Percentiles rank a stretch among this genome's conserved stretches.
Evolutionary conservation across 139 green algal genomes (phyloP).

Genomic region (Chlorella sp.): DNA sequence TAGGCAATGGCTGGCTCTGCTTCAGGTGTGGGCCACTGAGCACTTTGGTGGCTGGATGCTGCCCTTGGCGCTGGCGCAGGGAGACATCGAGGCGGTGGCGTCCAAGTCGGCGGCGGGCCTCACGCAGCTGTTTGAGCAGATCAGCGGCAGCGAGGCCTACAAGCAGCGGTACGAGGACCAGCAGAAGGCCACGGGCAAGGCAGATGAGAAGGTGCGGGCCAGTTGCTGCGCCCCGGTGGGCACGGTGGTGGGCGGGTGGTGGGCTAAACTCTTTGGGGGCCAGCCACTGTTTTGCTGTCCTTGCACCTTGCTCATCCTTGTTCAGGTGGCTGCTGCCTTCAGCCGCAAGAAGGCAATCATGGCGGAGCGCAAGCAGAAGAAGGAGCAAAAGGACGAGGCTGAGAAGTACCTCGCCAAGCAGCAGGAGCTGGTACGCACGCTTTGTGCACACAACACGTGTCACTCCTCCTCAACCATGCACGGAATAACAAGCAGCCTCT

Average conservation of each 20-base stretch:
- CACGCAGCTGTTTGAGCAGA: conserved; percentile 81
- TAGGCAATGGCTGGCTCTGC: too few species aligned
- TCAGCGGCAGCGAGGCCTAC: conserved; percentile 17
- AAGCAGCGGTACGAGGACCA: conserved; percentile 66
- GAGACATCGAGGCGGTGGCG: conserved; percentile 95
- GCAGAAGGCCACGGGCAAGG: conserved; percentile 27
- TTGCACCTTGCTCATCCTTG: neutral
- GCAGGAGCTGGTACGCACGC: conserved; percentile 66
- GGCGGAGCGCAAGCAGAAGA: conserved; percentile 83
- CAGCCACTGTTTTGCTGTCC: too few species aligned
- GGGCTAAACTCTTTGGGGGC: too few species aligned
- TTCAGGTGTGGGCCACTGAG: neutral
- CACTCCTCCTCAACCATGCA: neutral
- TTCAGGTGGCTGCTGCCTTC: conserved; percentile 51
- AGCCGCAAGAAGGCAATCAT: conserved; percentile 66
- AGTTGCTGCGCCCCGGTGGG: too few species aligned
- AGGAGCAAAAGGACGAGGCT: conserved; percentile 97
- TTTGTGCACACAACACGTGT: neutral
- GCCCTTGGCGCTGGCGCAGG: conserved; percentile 36
- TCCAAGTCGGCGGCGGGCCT: conserved; percentile 74
- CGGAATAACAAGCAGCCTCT: too few species aligned
- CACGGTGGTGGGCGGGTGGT: too few species aligned
- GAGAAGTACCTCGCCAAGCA: conserved; percentile 74
- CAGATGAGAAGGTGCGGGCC: conserved; percentile 22
- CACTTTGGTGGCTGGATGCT: neutral